These are phyloP conservation scores for Termitomyces sp. DNA, from an alignment of 768 basidiomycete genomes.

Conservation along the genomic window DNA sequence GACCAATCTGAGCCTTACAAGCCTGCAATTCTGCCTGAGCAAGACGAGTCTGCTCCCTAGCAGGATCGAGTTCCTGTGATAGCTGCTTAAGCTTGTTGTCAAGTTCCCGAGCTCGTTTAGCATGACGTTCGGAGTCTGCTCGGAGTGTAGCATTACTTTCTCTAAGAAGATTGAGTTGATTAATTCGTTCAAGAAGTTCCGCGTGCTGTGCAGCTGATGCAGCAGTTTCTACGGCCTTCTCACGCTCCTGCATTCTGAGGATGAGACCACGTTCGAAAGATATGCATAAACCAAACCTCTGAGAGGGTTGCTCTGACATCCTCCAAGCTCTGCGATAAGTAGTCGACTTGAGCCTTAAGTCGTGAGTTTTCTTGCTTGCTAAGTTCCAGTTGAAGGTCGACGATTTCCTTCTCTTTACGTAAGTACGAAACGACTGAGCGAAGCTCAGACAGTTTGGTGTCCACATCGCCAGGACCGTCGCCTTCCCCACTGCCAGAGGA, in stretches of 20 bases:
- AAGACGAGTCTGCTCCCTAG: constrained; percentile 62
- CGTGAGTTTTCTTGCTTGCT: constrained; percentile 70
- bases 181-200: constrained; percentile 81
- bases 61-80: constrained; percentile 63
- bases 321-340: constrained; percentile 61
- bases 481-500: constrained; percentile 33
- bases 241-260: constrained; percentile 57
- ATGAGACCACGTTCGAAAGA: not conserved
- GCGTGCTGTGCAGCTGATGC: constrained; percentile 76
- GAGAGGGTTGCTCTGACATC: constrained; percentile 67
- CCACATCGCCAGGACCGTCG: constrained; percentile 44
- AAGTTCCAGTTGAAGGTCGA: constrained; percentile 82
- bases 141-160: constrained; percentile 88
- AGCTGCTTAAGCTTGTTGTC: constrained; percentile 56
- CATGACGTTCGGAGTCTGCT: constrained; percentile 66
- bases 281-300: constrained; percentile 40
- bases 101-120: constrained; percentile 63
- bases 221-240: constrained; percentile 65
- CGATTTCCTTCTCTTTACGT: constrained; percentile 88
- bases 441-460: constrained; percentile 65
- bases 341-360: constrained; percentile 71
- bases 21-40: constrained; percentile 74
- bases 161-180: constrained; percentile 78
- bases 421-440: constrained; percentile 78
- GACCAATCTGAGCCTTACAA: constrained; percentile 56